phyloP scores from a whole-genome alignment of 805 yeast species.

The Candida montana region DNA sequence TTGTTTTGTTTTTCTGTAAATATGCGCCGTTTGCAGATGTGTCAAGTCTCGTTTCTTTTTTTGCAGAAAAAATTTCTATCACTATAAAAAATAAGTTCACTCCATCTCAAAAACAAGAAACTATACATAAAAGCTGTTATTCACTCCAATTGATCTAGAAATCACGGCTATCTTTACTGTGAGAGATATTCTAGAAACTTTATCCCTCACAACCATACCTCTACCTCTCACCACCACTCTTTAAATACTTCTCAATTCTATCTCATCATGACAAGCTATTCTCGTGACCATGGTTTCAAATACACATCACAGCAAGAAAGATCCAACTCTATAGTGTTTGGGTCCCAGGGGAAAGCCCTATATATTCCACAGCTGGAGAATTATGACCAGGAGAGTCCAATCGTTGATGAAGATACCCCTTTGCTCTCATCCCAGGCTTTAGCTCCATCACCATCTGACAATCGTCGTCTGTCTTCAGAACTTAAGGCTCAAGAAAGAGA shows the following conservation, averaged over 20 bases:
- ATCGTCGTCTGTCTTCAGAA: too few species aligned
- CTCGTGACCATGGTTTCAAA: constrained; percentile 19
- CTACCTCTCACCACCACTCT: too few species aligned
- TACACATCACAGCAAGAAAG: constrained; percentile 22
- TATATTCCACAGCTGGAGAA: constrained; percentile 17
- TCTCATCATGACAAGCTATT: constrained; percentile 1
- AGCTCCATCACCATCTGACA: neutral
- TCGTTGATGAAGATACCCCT: constrained; percentile 11
- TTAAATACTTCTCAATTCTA: too few species aligned
- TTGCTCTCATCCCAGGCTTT: constrained; percentile 2
- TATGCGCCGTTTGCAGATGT: constrained; percentile 7
- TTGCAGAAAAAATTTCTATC: too few species aligned
- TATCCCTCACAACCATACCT: too few species aligned
- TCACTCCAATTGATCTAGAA: too few species aligned
- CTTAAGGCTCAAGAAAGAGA: constrained; percentile 20
- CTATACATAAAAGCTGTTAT: too few species aligned
- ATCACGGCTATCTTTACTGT: too few species aligned
- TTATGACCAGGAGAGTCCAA: neutral
- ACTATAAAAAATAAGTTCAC: too few species aligned
- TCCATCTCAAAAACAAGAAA: too few species aligned
- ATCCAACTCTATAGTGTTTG: constrained; percentile 21
- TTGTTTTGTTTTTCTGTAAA: too few species aligned
- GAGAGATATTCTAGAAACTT: too few species aligned
- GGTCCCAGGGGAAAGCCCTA: constrained; percentile 22
- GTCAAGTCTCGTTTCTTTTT: constrained; percentile 4